Evolutionary conservation across 2,329 filamentous ascomycete genomes (phyloP).

Genomic region (Monilinia vaccinii-corymbosi): DNA sequence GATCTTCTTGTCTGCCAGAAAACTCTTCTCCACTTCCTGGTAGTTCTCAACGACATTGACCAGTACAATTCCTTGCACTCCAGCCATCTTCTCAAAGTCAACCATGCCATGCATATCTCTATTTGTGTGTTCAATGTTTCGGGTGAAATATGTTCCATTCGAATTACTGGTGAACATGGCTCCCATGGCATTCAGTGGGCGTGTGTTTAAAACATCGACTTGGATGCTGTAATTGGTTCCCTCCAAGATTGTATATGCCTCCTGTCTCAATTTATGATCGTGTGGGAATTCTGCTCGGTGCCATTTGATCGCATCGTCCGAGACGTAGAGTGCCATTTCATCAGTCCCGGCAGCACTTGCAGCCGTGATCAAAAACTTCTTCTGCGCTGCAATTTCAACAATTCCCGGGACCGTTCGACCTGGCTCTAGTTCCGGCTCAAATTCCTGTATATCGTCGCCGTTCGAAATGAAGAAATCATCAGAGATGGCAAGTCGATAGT

Average conservation of each 20-base stretch:
- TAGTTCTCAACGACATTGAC: constrained; percentile 86
- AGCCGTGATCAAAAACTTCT: constrained; percentile 79
- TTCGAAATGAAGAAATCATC: constrained; percentile 70
- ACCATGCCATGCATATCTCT: constrained; percentile 67
- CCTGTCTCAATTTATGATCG: constrained; percentile 69
- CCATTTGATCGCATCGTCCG: constrained; percentile 76
- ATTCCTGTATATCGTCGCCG: constrained; percentile 44
- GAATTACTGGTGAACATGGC: constrained; percentile 93
- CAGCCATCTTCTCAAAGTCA: constrained; percentile 89
- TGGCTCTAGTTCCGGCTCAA: constrained; percentile 69
- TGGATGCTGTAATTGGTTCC: constrained; percentile 98
- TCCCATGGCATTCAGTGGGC: constrained; percentile 63
- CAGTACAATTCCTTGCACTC: constrained; percentile 85
- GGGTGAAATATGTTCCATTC: constrained; percentile 91
- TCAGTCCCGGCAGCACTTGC: constrained; percentile 70
- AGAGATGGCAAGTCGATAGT: constrained; percentile 71
- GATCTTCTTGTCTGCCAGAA: constrained; percentile 52
- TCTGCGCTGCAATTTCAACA: constrained; percentile 72
- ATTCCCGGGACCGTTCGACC: constrained; percentile 69
- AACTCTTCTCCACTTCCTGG: constrained; percentile 55
- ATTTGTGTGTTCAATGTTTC: constrained; percentile 88
- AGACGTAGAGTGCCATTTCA: constrained; percentile 88
- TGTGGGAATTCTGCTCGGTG: constrained; percentile 83
- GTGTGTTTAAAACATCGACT: constrained; percentile 75
- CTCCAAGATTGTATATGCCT: constrained; percentile 89